phyloP scores from a whole-genome alignment of 2,329 filamentous ascomycete genomes.

The Stachybotrys echinatus region DNA sequence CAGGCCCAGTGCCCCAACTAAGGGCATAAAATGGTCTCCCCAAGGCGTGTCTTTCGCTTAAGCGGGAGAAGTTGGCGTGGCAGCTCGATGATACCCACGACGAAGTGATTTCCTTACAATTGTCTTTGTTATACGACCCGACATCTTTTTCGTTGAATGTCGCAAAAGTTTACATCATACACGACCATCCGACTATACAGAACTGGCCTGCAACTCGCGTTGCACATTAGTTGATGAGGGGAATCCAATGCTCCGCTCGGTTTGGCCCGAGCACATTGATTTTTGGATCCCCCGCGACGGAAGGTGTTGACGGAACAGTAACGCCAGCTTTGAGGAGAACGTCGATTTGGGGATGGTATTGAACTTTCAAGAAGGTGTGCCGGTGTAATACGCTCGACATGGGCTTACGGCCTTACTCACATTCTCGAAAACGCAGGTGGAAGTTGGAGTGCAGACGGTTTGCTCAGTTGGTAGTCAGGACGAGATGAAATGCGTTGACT shows the following conservation, averaged over 20 bases:
- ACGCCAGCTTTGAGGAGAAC: slow-evolving; percentile 18
- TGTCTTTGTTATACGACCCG: slow-evolving; percentile 14
- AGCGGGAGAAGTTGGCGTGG: slow-evolving; percentile 30
- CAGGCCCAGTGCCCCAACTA: slow-evolving; percentile 87
- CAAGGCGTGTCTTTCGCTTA: slow-evolving; percentile 15
- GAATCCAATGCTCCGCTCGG: not conserved
- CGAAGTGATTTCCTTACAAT: slow-evolving; percentile 19
- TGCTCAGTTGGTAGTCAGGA: slow-evolving; percentile 30
- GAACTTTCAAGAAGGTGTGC: slow-evolving; percentile 14
- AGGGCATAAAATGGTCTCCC: slow-evolving; percentile 11
- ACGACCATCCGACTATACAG: slow-evolving; percentile 25
- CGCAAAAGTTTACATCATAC: slow-evolving; percentile 22
- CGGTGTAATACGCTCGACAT: slow-evolving; percentile 1
- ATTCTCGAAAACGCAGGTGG: slow-evolving; percentile 5
- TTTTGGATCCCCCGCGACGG: slow-evolving; percentile 11
- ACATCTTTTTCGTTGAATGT: slow-evolving; percentile 11
- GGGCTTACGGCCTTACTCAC: not conserved
- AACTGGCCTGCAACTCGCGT: slow-evolving; percentile 19
- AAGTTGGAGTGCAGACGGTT: slow-evolving; percentile 17
- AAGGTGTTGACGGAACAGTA: slow-evolving; percentile 16
- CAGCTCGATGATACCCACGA: slow-evolving; percentile 38
- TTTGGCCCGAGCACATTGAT: not conserved
- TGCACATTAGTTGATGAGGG: slow-evolving; percentile 19
- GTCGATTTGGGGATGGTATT: slow-evolving; percentile 18
- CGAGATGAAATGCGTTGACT: slow-evolving; percentile 31